A percentile compares a stretch with the other conserved stretches of the same genome.
Evolutionary conservation across 2,329 filamentous ascomycete genomes (phyloP).

Genomic region (Coleophoma cylindrospora): DNA sequence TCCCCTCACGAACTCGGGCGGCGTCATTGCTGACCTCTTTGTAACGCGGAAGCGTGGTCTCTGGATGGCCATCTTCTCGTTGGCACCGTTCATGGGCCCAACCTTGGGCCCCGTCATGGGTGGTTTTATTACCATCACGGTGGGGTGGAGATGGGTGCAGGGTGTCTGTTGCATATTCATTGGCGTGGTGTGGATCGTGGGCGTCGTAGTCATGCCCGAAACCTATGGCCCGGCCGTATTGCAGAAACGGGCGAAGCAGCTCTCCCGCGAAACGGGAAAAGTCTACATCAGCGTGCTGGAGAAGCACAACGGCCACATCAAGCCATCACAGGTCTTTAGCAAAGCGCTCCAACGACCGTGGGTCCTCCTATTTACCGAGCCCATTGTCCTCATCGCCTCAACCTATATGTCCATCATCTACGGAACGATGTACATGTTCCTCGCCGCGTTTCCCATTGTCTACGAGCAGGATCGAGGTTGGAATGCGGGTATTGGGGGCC

Average conservation of each 20-base stretch:
- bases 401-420: constrained; percentile 81
- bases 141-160: constrained; percentile 72
- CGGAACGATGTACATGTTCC: constrained; percentile 61
- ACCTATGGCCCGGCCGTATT: constrained; percentile 64
- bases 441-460: constrained; percentile 70
- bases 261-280: constrained; percentile 51
- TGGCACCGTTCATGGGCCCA: constrained; percentile 53
- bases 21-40: constrained; percentile 59
- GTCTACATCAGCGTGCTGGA: constrained; percentile 67
- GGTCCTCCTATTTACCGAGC: constrained; percentile 79
- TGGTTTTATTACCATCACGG: constrained; percentile 50
- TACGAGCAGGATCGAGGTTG: constrained; percentile 64
- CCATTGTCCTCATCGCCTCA: constrained; percentile 78
- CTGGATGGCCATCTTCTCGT: constrained; percentile 65
- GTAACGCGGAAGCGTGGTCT: constrained; percentile 42
- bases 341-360: constrained; percentile 82
- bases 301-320: constrained; percentile 53
- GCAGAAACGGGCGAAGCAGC: constrained; percentile 60
- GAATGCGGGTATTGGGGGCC: constrained; percentile 49
- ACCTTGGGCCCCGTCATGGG: constrained; percentile 60
- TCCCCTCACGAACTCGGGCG: constrained; percentile 51
- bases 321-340: constrained; percentile 59
- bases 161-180: constrained; percentile 61
- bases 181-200: constrained; percentile 55
- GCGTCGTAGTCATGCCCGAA: constrained; percentile 46